Evolutionary conservation across 225 moss, liverwort and hornwort species (phyloP).

Genomic region (Sphagnum tenellum): DNA sequence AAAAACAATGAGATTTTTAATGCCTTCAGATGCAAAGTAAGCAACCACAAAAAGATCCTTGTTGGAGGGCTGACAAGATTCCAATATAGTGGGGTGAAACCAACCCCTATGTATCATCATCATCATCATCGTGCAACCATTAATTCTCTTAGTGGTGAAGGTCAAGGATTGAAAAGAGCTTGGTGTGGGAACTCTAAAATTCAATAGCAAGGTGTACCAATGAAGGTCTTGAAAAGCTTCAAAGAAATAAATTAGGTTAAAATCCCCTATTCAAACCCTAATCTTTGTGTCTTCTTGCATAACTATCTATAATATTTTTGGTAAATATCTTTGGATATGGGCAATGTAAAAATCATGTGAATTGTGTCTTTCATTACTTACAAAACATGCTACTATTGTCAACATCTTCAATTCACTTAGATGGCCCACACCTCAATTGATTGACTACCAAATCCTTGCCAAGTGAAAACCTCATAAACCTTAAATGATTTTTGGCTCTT

Average conservation of each 20-base stretch:
- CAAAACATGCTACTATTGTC: slow-evolving; percentile 61
- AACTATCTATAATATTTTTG: background rate
- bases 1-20: too few relatives aligned
- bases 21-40: too few relatives aligned
- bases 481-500: background rate
- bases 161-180: too few relatives aligned
- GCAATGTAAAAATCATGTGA: slow-evolving; percentile 1
- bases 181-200: too few relatives aligned
- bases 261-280: background rate
- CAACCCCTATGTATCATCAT: too few relatives aligned
- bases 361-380: slow-evolving; percentile 2
- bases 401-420: slow-evolving; percentile 75
- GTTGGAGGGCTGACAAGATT: too few relatives aligned
- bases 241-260: background rate
- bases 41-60: too few relatives aligned
- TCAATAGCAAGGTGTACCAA: background rate
- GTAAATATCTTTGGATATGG: background rate
- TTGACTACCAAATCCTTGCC: slow-evolving; percentile 80
- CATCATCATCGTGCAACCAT: too few relatives aligned
- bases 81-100: too few relatives aligned
- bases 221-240: background rate
- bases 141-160: too few relatives aligned
- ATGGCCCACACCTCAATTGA: slow-evolving; percentile 64
- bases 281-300: background rate
- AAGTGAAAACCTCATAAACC: slow-evolving; percentile 29